Evolutionary conservation across 2,329 filamentous ascomycete species (phyloP).

Genomic region (Pestalotiopsis sp.): DNA sequence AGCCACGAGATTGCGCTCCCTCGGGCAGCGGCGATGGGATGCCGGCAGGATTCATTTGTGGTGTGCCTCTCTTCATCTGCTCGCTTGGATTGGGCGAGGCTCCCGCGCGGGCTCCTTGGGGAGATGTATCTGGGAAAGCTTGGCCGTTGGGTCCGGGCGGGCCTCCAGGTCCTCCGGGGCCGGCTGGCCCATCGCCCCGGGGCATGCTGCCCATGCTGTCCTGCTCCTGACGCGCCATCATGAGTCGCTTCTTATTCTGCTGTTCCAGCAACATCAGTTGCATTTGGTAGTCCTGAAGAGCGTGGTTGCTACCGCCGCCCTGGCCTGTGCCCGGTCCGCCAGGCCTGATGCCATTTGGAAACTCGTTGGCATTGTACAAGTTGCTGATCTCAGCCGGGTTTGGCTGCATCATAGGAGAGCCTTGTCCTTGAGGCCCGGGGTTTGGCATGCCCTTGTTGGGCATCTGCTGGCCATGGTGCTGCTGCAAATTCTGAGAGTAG

Average conservation of each 20-base stretch:
- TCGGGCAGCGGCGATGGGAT: slow-evolving; percentile 75
- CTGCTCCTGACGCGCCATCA: slow-evolving; percentile 83
- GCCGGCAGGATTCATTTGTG: slow-evolving; percentile 70
- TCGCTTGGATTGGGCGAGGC: slow-evolving; percentile 78
- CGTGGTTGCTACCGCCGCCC: slow-evolving; percentile 70
- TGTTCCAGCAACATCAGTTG: slow-evolving; percentile 85
- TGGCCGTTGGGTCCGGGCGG: slow-evolving; percentile 61
- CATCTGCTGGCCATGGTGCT: slow-evolving; percentile 81
- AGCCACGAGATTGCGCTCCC: slow-evolving; percentile 66
- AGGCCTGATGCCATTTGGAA: slow-evolving; percentile 64
- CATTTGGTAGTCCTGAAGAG: slow-evolving; percentile 87
- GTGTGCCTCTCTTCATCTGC: slow-evolving; percentile 78
- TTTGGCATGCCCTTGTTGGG: slow-evolving; percentile 80
- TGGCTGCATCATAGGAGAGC: slow-evolving; percentile 80
- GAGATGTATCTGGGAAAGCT: slow-evolving; percentile 70
- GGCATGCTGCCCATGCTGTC: slow-evolving; percentile 59
- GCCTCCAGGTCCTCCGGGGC: slow-evolving; percentile 46
- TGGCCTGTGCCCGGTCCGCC: slow-evolving; percentile 48
- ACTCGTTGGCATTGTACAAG: slow-evolving; percentile 67
- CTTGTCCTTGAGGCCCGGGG: slow-evolving; percentile 71
- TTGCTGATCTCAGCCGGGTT: slow-evolving; percentile 61
- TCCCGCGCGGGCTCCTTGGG: slow-evolving; percentile 67
- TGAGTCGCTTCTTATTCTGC: slow-evolving; percentile 83
- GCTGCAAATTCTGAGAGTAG: slow-evolving; percentile 82
- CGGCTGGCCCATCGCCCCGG: slow-evolving; percentile 53